These are phyloP conservation scores for Musa schizocarpa DNA, from an alignment of 176 grass and related monocot genomes.

Conservation along the genomic window DNA sequence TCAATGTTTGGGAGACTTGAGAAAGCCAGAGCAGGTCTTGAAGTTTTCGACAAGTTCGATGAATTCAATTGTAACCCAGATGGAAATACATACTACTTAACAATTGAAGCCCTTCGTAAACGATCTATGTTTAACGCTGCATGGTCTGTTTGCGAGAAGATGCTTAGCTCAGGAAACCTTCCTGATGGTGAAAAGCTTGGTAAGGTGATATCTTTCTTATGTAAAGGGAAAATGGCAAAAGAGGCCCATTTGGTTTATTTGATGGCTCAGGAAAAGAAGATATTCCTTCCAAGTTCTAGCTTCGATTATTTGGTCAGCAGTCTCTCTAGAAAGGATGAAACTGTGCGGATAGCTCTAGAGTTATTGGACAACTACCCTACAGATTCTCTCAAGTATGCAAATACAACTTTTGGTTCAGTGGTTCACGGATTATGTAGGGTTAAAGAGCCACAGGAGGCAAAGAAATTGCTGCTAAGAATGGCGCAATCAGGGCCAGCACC, in stretches of 20 bases:
- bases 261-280: constrained; percentile 54
- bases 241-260: constrained; percentile 55
- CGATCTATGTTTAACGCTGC: constrained; percentile 43
- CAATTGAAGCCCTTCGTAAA: constrained; percentile 59
- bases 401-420: constrained; percentile 47
- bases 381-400: constrained; percentile 52
- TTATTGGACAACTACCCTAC: constrained; percentile 63
- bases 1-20: constrained; percentile 57
- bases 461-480: constrained; percentile 59
- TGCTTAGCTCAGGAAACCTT: constrained; percentile 65
- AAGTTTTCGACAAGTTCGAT: constrained; percentile 68
- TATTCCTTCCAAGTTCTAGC: constrained; percentile 24
- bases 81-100: constrained; percentile 61
- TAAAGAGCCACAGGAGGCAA: constrained; percentile 53
- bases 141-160: constrained; percentile 65
- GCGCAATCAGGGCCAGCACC: constrained; percentile 59
- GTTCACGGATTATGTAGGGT: constrained; percentile 63
- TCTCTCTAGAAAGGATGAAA: constrained; percentile 59
- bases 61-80: constrained; percentile 57
- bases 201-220: constrained; percentile 45
- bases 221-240: constrained; percentile 55
- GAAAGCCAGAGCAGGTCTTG: constrained; percentile 55
- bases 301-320: constrained; percentile 51
- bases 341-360: constrained; percentile 40
- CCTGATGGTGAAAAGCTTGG: constrained; percentile 50